Percentiles rank a stretch among this genome's conserved stretches.
phyloP scores from a whole-genome alignment of 371 early-diverging fungal genomes.

The Umbelopsis sp. region DNA sequence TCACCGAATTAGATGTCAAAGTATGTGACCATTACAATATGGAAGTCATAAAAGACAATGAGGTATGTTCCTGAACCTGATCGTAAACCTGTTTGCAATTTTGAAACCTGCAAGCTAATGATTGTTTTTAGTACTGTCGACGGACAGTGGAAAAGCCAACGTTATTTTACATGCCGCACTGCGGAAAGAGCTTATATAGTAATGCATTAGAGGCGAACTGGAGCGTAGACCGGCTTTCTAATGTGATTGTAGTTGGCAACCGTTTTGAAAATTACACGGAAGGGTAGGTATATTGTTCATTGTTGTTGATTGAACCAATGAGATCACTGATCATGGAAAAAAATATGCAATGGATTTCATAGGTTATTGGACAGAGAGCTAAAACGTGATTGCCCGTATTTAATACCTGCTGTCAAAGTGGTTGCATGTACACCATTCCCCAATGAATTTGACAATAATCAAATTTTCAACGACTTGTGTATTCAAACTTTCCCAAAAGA shows the following conservation, averaged over 20 bases:
- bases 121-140: slow-evolving; percentile 27
- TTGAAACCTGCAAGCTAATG: neutral
- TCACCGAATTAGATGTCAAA: slow-evolving; percentile 59
- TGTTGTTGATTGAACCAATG: neutral
- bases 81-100: neutral
- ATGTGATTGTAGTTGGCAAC: slow-evolving; percentile 56
- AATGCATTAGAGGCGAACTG: slow-evolving; percentile 67
- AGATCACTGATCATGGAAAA: neutral
- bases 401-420: slow-evolving; percentile 55
- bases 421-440: slow-evolving; percentile 43
- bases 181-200: slow-evolving; percentile 64
- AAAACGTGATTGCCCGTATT: slow-evolving; percentile 54
- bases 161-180: slow-evolving; percentile 78
- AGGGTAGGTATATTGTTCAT: slow-evolving; percentile 37
- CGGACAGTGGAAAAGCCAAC: slow-evolving; percentile 39
- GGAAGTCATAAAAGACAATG: slow-evolving; percentile 48
- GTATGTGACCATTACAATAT: slow-evolving; percentile 41
- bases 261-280: slow-evolving; percentile 64
- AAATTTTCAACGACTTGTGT: slow-evolving; percentile 58
- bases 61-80: slow-evolving; percentile 33
- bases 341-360: neutral
- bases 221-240: slow-evolving; percentile 35
- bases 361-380: slow-evolving; percentile 56
- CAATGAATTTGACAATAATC: slow-evolving; percentile 60
- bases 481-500: slow-evolving; percentile 42